Evolutionary conservation across 768 basidiomycete species (phyloP).

Genomic region (Podaxis sp.): DNA sequence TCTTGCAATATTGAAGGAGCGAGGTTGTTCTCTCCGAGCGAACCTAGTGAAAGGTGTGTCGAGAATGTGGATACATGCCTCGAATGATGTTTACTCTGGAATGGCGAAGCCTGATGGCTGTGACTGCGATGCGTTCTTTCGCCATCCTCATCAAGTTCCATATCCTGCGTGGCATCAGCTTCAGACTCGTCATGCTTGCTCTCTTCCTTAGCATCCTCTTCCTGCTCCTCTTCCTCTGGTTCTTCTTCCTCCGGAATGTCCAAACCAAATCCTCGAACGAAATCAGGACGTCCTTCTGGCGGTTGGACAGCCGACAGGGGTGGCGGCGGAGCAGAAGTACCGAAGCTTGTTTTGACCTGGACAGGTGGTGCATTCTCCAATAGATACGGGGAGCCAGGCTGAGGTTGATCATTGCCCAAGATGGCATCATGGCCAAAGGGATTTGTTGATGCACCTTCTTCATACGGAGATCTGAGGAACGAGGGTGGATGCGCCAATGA

Average conservation of each 20-base stretch:
- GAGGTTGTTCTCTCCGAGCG: conserved; percentile 47
- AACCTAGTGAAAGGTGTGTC: conserved; percentile 64
- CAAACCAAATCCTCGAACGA: conserved; percentile 75
- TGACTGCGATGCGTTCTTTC: conserved; percentile 28
- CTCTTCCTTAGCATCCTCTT: conserved; percentile 31
- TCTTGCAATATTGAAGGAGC: conserved; percentile 14
- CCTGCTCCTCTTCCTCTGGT: conserved; percentile 39
- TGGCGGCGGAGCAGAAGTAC: conserved; percentile 20
- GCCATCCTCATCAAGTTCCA: conserved; percentile 37
- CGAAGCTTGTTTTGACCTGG: neutral
- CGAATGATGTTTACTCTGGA: conserved; percentile 57
- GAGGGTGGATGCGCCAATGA: conserved; percentile 66
- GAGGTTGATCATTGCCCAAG: conserved; percentile 40
- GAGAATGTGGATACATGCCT: conserved; percentile 69
- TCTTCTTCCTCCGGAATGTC: conserved; percentile 79
- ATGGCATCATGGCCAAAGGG: conserved; percentile 63
- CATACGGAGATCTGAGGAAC: conserved; percentile 35
- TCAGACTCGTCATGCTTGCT: conserved; percentile 44
- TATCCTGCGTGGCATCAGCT: conserved; percentile 32
- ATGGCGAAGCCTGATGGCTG: conserved; percentile 41
- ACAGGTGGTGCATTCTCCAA: conserved; percentile 12
- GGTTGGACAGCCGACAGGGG: conserved; percentile 40
- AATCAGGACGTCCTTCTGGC: conserved; percentile 65
- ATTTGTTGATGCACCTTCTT: conserved; percentile 45
- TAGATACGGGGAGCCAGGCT: conserved; percentile 21